Conservation (phyloP, 306 rosid species). For the Comarum palustre region DNA sequence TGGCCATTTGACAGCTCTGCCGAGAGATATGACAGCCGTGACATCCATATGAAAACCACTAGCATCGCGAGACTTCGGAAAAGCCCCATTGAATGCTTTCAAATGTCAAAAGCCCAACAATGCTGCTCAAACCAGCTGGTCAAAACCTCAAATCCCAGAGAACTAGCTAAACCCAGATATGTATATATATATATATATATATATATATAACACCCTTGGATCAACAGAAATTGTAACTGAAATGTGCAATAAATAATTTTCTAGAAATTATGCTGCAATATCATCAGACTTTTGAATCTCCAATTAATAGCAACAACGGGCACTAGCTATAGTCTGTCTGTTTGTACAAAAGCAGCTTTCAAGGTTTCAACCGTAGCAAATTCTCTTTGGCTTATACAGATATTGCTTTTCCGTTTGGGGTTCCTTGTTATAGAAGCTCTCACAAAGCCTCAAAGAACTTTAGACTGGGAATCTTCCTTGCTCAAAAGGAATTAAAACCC, state of each 20-base stretch:
- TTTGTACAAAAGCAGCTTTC: conserved; percentile 48
- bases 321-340: conserved; percentile 4
- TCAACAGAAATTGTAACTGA: conserved; percentile 32
- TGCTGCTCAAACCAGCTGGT: conserved; percentile 19
- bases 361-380: conserved; percentile 66
- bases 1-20: conserved; percentile 37
- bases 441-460: conserved; percentile 24
- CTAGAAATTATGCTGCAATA: conserved; percentile 24
- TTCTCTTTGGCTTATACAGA: conserved; percentile 17
- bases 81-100: conserved; percentile 61
- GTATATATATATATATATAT: no score
- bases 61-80: conserved; percentile 49
- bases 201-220: not conserved
- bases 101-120: conserved; percentile 37
- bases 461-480: conserved; percentile 35
- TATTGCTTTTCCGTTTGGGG: conserved; percentile 36
- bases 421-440: conserved; percentile 44
- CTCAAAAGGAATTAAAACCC: conserved; percentile 37
- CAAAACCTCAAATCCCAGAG: conserved; percentile 14
- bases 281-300: conserved; percentile 26
- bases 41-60: conserved; percentile 40
- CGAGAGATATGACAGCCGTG: conserved; percentile 36
- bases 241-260: conserved; percentile 28
- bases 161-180: conserved; percentile 24
- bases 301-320: conserved; percentile 38